Percentiles rank a stretch among this genome's conserved stretches.
These are phyloP conservation scores for Pisolithus orientalis DNA, from an alignment of 768 basidiomycete genomes.

Conservation along the genomic window DNA sequence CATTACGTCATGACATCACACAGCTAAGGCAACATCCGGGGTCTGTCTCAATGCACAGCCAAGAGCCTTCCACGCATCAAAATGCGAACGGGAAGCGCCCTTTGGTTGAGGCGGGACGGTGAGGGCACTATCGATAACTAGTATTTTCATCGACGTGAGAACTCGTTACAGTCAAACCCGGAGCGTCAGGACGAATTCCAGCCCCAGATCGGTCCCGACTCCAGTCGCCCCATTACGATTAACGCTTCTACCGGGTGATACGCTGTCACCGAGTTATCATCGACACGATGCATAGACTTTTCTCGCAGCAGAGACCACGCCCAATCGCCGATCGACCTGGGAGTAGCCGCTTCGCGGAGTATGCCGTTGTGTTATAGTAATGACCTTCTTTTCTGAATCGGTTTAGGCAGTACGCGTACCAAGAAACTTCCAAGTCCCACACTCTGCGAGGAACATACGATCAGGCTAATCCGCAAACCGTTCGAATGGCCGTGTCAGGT, in stretches of 20 bases:
- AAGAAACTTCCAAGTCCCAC: conserved; percentile 37
- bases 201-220: conserved; percentile 51
- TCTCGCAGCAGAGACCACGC: conserved; percentile 9
- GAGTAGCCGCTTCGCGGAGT: conserved; percentile 48
- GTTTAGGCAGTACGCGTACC: conserved; percentile 64
- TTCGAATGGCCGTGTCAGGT: conserved; percentile 23
- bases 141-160: neutral
- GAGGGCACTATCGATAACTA: conserved; percentile 10
- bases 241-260: conserved; percentile 60
- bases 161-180: conserved; percentile 11
- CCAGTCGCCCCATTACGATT: conserved; percentile 59
- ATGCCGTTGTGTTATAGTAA: conserved; percentile 16
- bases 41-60: conserved; percentile 18
- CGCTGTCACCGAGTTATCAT: conserved; percentile 23
- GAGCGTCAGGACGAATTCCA: conserved; percentile 39
- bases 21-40: conserved; percentile 35
- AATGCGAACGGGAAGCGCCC: conserved; percentile 66
- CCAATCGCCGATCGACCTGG: conserved; percentile 34
- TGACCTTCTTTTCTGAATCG: conserved; percentile 3
- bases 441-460: conserved; percentile 34
- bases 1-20: conserved; percentile 43
- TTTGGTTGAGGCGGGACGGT: conserved; percentile 43
- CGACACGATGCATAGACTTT: conserved; percentile 20
- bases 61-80: conserved; percentile 30
- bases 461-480: conserved; percentile 38